These are phyloP conservation scores for Aspergillus biplanus DNA, from an alignment of 495 filamentous ascomycete genomes.

Conservation along the genomic window DNA sequence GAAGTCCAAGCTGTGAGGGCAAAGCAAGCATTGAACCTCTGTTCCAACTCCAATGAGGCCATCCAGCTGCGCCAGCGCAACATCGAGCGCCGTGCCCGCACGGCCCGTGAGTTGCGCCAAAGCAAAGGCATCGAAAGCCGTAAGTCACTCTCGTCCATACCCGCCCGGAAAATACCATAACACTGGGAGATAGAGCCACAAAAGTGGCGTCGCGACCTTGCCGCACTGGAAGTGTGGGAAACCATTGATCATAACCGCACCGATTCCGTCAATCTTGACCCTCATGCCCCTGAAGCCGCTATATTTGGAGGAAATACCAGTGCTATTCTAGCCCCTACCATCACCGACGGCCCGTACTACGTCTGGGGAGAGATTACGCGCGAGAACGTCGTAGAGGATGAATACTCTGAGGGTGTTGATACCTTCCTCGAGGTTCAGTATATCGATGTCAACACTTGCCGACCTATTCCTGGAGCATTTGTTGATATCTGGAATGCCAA, in stretches of 20 bases:
- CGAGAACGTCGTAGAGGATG: slow-evolving; percentile 46
- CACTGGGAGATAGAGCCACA: slow-evolving; percentile 23
- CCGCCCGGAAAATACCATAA: too few species aligned
- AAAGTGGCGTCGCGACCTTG: slow-evolving; percentile 37
- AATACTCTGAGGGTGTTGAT: slow-evolving; percentile 49
- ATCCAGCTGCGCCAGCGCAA: slow-evolving; percentile 38
- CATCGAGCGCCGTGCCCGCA: slow-evolving; percentile 38
- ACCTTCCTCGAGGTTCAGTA: slow-evolving; percentile 52
- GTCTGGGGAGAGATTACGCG: slow-evolving; percentile 54
- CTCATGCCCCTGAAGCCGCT: slow-evolving; percentile 32
- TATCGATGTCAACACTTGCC: slow-evolving; percentile 48
- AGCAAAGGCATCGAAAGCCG: slow-evolving; percentile 52
- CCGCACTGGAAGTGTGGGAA: slow-evolving; percentile 54
- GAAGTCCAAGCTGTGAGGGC: slow-evolving; percentile 33
- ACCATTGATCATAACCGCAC: slow-evolving; percentile 52
- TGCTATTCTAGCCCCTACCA: slow-evolving; percentile 56
- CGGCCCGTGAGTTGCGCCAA: slow-evolving; percentile 48
- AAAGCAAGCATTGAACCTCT: slow-evolving; percentile 33
- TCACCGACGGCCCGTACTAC: slow-evolving; percentile 60
- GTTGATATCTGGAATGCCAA: slow-evolving; percentile 52
- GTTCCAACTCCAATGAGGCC: slow-evolving; percentile 31
- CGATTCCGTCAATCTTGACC: slow-evolving; percentile 27
- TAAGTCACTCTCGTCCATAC: slow-evolving; percentile 27
- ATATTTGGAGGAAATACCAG: slow-evolving; percentile 59
- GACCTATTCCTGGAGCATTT: slow-evolving; percentile 34